phyloP scores from a whole-genome alignment of 1,139 yeast species.

The Candida mesenterica region DNA sequence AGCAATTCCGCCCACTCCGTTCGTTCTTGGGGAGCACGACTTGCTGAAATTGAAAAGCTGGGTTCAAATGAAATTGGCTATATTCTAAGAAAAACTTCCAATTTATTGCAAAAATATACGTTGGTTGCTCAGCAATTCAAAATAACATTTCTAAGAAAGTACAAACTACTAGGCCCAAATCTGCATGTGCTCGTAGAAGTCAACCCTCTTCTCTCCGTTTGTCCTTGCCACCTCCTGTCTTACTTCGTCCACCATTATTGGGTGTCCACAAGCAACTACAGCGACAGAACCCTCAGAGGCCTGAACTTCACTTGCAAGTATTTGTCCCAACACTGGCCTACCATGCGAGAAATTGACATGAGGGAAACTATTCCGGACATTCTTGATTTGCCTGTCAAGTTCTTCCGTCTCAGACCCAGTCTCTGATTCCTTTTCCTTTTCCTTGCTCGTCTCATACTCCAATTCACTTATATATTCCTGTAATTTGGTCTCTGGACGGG shows the following conservation, averaged over 20 bases:
- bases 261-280: conserved; percentile 54
- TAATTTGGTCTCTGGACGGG: conserved; percentile 16
- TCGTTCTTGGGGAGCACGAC: too few relatives aligned
- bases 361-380: conserved; percentile 11
- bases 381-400: conserved; percentile 12
- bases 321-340: conserved; percentile 30
- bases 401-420: too few relatives aligned
- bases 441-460: background rate
- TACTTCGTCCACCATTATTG: conserved; percentile 50
- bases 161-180: conserved; percentile 40
- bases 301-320: conserved; percentile 26
- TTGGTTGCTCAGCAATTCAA: too few relatives aligned
- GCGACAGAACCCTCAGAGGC: conserved; percentile 34
- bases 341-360: conserved; percentile 30
- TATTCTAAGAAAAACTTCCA: too few relatives aligned
- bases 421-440: background rate
- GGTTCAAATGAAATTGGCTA: too few relatives aligned
- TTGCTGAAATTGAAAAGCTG: too few relatives aligned
- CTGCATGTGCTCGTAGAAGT: conserved; percentile 45
- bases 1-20: too few relatives aligned
- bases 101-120: too few relatives aligned
- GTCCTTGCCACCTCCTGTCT: conserved; percentile 35
- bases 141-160: too few relatives aligned
- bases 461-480: conserved; percentile 3
- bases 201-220: conserved; percentile 36